Evolutionary conservation across 73 alveolate species (phyloP).

Genomic region (Breviolum minutum): DNA sequence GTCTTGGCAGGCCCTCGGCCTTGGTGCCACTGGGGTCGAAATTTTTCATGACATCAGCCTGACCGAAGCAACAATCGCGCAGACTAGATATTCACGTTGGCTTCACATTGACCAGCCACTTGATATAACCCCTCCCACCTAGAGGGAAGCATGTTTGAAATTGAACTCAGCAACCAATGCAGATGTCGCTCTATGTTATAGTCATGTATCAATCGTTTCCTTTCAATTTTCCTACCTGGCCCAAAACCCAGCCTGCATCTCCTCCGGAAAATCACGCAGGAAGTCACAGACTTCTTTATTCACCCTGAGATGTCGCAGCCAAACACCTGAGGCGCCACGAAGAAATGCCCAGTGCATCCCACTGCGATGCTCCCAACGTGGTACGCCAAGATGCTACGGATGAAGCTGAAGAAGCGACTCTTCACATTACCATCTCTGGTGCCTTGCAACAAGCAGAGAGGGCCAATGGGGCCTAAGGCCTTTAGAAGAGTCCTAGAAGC

Average conservation of each 20-base stretch:
- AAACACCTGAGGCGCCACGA: not conserved
- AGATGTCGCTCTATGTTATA: not conserved
- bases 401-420: not conserved
- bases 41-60: conserved; percentile 36
- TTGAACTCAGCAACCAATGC: no score
- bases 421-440: not conserved
- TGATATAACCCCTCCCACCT: no score
- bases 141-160: no score
- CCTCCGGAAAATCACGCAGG: conserved; percentile 19
- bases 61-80: not conserved
- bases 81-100: not conserved
- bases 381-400: not conserved
- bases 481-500: not conserved
- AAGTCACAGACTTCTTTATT: conserved; percentile 29
- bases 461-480: not conserved
- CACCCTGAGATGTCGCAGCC: not conserved
- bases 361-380: not conserved
- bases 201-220: not conserved
- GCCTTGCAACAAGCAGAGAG: not conserved
- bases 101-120: not conserved
- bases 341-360: not conserved
- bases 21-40: conserved; percentile 45
- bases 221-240: not conserved
- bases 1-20: no score
- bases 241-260: not conserved